These are phyloP conservation scores for Persicaria tinctoria DNA, from an alignment of 148 eudicot species.

Conservation along the genomic window DNA sequence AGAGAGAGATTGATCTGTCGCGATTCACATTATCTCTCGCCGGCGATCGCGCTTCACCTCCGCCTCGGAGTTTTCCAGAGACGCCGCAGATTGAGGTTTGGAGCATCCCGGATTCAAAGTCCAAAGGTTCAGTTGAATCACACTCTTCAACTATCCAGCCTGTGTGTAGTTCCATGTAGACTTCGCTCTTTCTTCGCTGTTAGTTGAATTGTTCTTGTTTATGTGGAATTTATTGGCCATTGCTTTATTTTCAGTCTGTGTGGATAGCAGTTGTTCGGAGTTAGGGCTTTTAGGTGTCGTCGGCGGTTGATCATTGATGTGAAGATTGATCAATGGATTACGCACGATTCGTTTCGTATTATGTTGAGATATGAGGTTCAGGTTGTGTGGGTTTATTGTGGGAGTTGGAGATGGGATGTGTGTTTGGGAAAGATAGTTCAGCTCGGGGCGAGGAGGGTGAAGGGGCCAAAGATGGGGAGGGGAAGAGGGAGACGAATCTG, in stretches of 20 bases:
- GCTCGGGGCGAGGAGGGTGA: constrained; percentile 15
- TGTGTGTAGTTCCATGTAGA: constrained; percentile 2
- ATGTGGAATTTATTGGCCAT: not conserved
- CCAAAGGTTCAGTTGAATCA: not conserved
- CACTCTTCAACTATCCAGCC: not conserved
- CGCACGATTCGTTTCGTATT: constrained; percentile 15
- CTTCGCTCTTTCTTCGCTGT: not conserved
- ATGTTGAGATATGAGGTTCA: constrained; percentile 43
- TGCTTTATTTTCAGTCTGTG: not conserved
- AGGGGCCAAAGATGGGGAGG: constrained; percentile 22
- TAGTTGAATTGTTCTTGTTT: not conserved
- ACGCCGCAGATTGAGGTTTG: too few relatives aligned
- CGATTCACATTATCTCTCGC: constrained; percentile 10
- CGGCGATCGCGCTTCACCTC: constrained; percentile 9
- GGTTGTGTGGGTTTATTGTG: constrained; percentile 18
- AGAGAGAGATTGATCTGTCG: constrained; percentile 17
- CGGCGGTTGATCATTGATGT: constrained; percentile 10
- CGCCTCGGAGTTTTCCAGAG: not conserved
- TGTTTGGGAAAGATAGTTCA: constrained; percentile 43
- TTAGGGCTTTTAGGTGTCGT: constrained; percentile 36
- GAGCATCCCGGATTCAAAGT: not conserved
- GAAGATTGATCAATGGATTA: not conserved
- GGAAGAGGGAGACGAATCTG: constrained; percentile 23
- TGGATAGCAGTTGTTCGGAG: constrained; percentile 10
- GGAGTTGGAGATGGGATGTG: constrained; percentile 55